phyloP scores from a whole-genome alignment of 371 early-diverging fungal genomes.

The Choanephora cucurbitarum region DNA sequence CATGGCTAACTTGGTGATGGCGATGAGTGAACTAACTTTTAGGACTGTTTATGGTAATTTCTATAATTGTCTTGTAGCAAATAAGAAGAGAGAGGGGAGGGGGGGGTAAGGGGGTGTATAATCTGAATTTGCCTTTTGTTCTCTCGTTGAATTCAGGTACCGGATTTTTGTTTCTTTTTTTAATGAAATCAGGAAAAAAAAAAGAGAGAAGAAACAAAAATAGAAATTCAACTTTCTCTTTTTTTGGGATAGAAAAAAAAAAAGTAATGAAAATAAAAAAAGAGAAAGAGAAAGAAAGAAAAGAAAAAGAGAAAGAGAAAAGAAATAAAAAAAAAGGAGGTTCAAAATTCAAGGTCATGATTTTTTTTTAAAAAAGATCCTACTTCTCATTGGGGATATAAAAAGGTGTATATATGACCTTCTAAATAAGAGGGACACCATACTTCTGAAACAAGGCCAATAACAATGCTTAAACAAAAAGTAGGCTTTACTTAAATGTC shows the following conservation, averaged over 20 bases:
- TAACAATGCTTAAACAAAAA: constrained; percentile 17
- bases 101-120: too few relatives aligned
- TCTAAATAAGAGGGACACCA: constrained; percentile 19
- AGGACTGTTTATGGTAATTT: not conserved
- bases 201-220: not conserved
- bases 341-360: constrained; percentile 5
- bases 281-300: constrained; percentile 4
- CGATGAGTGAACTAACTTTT: not conserved
- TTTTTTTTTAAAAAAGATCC: constrained; percentile 8
- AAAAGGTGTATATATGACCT: constrained; percentile 10
- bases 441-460: constrained; percentile 30
- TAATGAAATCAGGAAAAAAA: constrained; percentile 15
- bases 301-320: constrained; percentile 3
- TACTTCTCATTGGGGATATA: constrained; percentile 13
- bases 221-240: constrained; percentile 3
- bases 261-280: constrained; percentile 4
- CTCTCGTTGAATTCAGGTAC: constrained; percentile 28
- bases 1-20: too few relatives aligned
- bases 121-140: too few relatives aligned
- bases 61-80: not conserved
- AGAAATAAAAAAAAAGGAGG: constrained; percentile 8
- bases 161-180: too few relatives aligned
- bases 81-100: too few relatives aligned
- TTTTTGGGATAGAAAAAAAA: not conserved
- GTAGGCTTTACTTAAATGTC: too few relatives aligned